Evolutionary conservation across 1,139 yeast genomes (phyloP).

Genomic region (Hansenula sp.): DNA sequence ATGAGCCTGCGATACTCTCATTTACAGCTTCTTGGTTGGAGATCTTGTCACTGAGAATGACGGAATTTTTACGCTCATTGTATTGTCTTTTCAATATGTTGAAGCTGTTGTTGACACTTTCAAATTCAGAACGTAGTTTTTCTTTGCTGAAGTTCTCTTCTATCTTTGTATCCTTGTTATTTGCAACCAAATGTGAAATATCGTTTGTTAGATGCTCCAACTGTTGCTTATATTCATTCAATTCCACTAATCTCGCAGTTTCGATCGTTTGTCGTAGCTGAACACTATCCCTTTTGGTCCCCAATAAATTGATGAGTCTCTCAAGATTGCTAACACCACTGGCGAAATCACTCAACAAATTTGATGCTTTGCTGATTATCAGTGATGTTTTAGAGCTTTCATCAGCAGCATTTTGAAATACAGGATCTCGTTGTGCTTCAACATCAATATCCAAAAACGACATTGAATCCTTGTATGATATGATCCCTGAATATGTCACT

Average conservation of each 20-base stretch:
- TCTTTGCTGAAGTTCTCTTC: conserved; percentile 32
- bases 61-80: conserved; percentile 31
- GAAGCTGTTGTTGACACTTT: conserved; percentile 35
- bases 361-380: conserved; percentile 22
- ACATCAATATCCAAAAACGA: conserved; percentile 62
- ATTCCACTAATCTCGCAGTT: conserved; percentile 20
- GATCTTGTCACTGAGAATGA: conserved; percentile 27
- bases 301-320: conserved; percentile 45
- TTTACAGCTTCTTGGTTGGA: conserved; percentile 17
- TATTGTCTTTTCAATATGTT: conserved; percentile 34
- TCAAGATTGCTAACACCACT: conserved; percentile 46
- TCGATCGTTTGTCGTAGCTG: conserved; percentile 40
- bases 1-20: conserved; percentile 5
- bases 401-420: conserved; percentile 16
- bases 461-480: conserved; percentile 31
- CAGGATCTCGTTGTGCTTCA: conserved; percentile 44
- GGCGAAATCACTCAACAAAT: conserved; percentile 39
- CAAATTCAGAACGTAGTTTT: conserved; percentile 40
- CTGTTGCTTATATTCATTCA: conserved; percentile 24
- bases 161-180: conserved; percentile 6
- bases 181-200: conserved; percentile 24
- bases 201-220: conserved; percentile 32
- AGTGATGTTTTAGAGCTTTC: conserved; percentile 13
- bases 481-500: no score
- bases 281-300: conserved; percentile 49